Evolutionary conservation across 2,329 filamentous ascomycete species (phyloP), one percentile per base, ranked within the genome.

Genomic region (Alternaria novae-zelandiae): DNA sequence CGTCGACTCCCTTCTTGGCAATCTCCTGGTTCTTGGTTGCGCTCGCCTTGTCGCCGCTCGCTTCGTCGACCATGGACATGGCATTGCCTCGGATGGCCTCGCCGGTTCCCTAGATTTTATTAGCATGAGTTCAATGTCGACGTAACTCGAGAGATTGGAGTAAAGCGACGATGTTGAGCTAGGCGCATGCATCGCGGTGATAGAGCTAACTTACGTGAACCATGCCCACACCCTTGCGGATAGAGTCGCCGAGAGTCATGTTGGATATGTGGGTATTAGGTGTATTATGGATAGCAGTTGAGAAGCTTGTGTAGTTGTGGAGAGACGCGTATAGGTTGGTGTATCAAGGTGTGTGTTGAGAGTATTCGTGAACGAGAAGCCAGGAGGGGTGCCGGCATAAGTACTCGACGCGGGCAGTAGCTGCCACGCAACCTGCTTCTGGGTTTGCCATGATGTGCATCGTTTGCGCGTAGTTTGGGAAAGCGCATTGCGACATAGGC

Each of bases 71-170:
- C 28, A 74, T 70, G 5, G 77, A 74, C 57, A 80, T 80, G 60
- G 80, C 66, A 50, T 78, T 78, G 47, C 79, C 79, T 6, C 79
- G 78, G 56, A 81, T 74, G 15, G 76, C 77, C 65, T 81, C 79
- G 46, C 79, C 79, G 20, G 76, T 73, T 41, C 79, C 78, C 78
- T 78, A 36, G 9, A 10, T n/a, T 11, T 44, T 41, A 59, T 75
- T 28, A 74, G 64, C 59, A 51, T 11, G 12, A 13, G 6, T 26
- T 3, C 12, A 15, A 56, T 20, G 17, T 32, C 26, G 26, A 21
- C 12, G 9, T 30, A 28, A 9, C n/a, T 9, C 23, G 23, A 57
- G 23, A 21, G 15, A 10, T 11, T 28, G 2, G 10, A 53, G 32
- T 21, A 41, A 59, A 23, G 17, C 6, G 15, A 7, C 32, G 15